Conservation (phyloP, 257 asterid genomes). For the Gentiana straminea region DNA sequence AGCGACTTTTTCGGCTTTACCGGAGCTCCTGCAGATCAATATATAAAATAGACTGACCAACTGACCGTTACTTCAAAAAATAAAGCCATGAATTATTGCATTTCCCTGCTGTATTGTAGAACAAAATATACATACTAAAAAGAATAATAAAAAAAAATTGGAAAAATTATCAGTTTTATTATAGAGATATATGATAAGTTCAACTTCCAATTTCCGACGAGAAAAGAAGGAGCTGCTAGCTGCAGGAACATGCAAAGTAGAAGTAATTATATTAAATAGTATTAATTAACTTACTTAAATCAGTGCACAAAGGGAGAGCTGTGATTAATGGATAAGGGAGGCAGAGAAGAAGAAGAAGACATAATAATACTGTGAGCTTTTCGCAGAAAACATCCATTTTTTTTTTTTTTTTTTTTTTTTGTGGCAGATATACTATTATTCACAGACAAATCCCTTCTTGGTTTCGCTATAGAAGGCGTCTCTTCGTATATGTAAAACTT, state of each 20-base stretch:
- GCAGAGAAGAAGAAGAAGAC: slow-evolving; percentile 31
- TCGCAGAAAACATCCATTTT: slow-evolving; percentile 25
- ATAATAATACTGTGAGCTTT: slow-evolving; percentile 10
- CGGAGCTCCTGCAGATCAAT: slow-evolving; percentile 49
- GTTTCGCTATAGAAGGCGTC: too few relatives aligned
- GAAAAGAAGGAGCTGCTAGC: not conserved
- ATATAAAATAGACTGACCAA: not conserved
- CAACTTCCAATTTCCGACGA: too few relatives aligned
- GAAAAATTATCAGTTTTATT: not conserved
- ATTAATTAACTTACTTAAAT: slow-evolving; percentile 48
- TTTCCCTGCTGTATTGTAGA: not conserved
- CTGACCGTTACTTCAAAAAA: slow-evolving; percentile 1
- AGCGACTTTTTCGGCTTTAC: slow-evolving; percentile 28
- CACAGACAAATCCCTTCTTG: too few relatives aligned
- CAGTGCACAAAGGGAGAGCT: slow-evolving; percentile 61
- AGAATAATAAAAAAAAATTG: not conserved
- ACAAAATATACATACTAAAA: not conserved
- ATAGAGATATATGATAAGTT: too few relatives aligned
- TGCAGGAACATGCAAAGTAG: too few relatives aligned
- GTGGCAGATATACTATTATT: too few relatives aligned
- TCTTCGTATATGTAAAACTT: too few relatives aligned
- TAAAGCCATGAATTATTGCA: slow-evolving; percentile 8
- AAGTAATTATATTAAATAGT: too few relatives aligned
- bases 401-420: too few relatives aligned
- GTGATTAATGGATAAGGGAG: slow-evolving; percentile 32